Evolutionary conservation across 257 asterid genomes (phyloP).

Genomic region (Solanum tacnaense): DNA sequence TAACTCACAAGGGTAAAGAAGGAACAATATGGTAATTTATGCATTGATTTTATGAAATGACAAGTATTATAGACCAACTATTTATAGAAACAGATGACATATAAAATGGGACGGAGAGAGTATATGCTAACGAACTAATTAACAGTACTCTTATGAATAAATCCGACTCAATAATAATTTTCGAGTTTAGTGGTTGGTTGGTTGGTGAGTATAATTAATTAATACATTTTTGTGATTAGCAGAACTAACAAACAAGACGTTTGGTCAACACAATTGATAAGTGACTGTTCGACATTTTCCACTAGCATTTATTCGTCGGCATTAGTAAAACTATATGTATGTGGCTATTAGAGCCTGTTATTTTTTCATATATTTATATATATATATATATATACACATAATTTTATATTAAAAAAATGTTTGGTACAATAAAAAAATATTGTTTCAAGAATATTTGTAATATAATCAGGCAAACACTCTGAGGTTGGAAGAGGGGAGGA

Average conservation of each 20-base stretch:
- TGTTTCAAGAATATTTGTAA: too few species aligned
- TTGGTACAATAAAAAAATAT: not conserved
- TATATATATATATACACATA: too few species aligned
- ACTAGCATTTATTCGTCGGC: not conserved
- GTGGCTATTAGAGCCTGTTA: not conserved
- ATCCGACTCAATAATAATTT: not conserved
- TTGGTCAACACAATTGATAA: not conserved
- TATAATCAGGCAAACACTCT: too few species aligned
- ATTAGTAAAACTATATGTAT: not conserved
- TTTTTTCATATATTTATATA: too few species aligned
- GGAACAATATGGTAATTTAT: too few species aligned
- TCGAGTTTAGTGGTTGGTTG: not conserved
- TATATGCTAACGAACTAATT: not conserved
- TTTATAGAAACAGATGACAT: too few species aligned
- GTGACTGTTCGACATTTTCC: not conserved
- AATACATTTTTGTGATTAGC: not conserved
- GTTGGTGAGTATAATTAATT: not conserved
- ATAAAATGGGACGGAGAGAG: too few species aligned
- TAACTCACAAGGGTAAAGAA: too few species aligned
- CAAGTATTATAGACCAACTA: too few species aligned
- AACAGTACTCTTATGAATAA: not conserved
- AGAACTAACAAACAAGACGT: not conserved
- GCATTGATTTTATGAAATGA: too few species aligned
- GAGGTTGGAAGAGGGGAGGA: not conserved
- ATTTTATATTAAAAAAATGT: too few species aligned